Percentiles rank a stretch among this genome's conserved stretches.
Conservation (phyloP, 2,329 filamentous ascomycete species). For the Fusarium sp. region DNA sequence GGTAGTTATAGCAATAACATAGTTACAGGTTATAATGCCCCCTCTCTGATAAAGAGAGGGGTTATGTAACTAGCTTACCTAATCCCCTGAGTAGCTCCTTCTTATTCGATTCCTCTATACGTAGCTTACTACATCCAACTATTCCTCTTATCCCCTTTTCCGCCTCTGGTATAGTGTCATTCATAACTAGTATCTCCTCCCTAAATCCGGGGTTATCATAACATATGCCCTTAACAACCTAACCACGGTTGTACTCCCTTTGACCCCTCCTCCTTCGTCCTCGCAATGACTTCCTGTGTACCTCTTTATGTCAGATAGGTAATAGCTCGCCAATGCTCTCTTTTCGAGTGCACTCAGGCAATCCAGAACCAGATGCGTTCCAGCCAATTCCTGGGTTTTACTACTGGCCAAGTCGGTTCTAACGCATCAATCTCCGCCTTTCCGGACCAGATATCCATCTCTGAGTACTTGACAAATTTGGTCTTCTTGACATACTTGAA, state of each 20-base stretch:
- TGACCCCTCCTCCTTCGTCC: neutral
- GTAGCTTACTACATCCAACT: too few species aligned
- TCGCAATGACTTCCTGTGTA: fast-evolving
- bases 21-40: too few species aligned
- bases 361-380: conserved; percentile 68
- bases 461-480: conserved; percentile 23
- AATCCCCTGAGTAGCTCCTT: too few species aligned
- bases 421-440: conserved; percentile 57
- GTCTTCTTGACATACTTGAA: conserved; percentile 54
- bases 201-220: too few species aligned
- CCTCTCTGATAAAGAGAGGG: too few species aligned
- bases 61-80: too few species aligned
- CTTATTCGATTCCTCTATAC: too few species aligned
- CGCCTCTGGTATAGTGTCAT: neutral
- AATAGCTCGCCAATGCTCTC: too few species aligned
- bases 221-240: too few species aligned
- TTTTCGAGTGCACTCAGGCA: conserved; percentile 48
- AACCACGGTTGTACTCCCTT: neutral
- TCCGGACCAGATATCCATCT: conserved; percentile 30
- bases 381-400: conserved; percentile 62
- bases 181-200: neutral
- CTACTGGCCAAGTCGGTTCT: conserved; percentile 59
- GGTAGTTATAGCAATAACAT: too few species aligned
- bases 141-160: neutral
- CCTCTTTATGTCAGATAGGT: too few species aligned